Evolutionary conservation across 2,329 filamentous ascomycete species (phyloP).

Genomic region (Aspergillaceae sp.): DNA sequence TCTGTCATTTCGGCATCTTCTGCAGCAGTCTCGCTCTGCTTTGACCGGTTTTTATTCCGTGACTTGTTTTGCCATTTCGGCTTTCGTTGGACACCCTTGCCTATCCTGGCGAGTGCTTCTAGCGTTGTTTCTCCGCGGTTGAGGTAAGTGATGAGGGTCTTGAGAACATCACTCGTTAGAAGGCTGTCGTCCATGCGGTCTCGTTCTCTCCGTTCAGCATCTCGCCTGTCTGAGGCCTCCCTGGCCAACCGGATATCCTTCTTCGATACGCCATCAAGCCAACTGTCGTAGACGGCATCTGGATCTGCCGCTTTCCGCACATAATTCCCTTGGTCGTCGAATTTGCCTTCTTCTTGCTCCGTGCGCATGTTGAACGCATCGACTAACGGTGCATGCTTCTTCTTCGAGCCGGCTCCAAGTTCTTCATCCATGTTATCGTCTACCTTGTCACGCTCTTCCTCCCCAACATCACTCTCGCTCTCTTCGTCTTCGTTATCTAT

Average conservation of each 20-base stretch:
- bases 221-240: slow-evolving; percentile 76
- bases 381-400: slow-evolving; percentile 84
- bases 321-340: slow-evolving; percentile 86
- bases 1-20: slow-evolving; percentile 64
- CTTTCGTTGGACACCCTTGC: slow-evolving; percentile 54
- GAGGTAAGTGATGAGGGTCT: slow-evolving; percentile 61
- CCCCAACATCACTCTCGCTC: slow-evolving; percentile 52
- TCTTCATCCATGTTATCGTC: slow-evolving; percentile 79
- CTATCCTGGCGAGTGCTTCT: slow-evolving; percentile 76
- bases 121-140: slow-evolving; percentile 77
- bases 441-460: slow-evolving; percentile 59
- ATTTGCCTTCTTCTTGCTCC: slow-evolving; percentile 86
- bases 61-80: slow-evolving; percentile 54
- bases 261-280: slow-evolving; percentile 86
- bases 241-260: slow-evolving; percentile 86
- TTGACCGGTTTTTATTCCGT: slow-evolving; percentile 42
- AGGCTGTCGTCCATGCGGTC: slow-evolving; percentile 66
- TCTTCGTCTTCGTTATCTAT: slow-evolving; percentile 57
- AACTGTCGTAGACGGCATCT: slow-evolving; percentile 81
- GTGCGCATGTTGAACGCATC: slow-evolving; percentile 91
- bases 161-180: slow-evolving; percentile 64
- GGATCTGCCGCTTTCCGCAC: slow-evolving; percentile 82
- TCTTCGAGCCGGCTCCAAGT: slow-evolving; percentile 79
- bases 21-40: slow-evolving; percentile 31
- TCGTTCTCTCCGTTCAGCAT: slow-evolving; percentile 63